These are phyloP conservation scores for Didymella segeticola DNA, from an alignment of 2,329 filamentous ascomycete genomes.

Conservation along the genomic window DNA sequence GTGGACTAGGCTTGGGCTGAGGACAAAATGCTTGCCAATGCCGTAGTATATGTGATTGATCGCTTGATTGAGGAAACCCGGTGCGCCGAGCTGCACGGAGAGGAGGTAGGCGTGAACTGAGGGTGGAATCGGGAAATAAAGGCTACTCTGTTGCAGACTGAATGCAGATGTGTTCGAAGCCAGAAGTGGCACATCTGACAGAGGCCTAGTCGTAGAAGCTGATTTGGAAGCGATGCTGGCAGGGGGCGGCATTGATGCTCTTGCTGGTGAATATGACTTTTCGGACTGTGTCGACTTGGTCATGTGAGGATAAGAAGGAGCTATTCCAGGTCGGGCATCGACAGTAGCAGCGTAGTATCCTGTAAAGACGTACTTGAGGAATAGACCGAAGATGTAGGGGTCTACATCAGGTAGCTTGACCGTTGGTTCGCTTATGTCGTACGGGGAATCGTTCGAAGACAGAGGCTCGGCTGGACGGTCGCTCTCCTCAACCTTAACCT, in stretches of 20 bases:
- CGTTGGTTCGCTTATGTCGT: not conserved
- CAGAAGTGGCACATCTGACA: not conserved
- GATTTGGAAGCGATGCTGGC: not conserved
- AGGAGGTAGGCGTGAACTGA: conserved; percentile 28
- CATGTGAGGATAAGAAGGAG: not conserved
- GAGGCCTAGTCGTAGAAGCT: not conserved
- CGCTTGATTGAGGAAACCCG: conserved; percentile 24
- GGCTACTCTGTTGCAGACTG: not conserved
- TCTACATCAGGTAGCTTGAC: conserved; percentile 13
- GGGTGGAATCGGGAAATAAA: not conserved
- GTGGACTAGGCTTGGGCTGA: conserved; percentile 21
- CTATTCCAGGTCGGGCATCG: not conserved
- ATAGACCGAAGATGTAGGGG: conserved; percentile 26
- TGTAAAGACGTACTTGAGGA: conserved; percentile 31
- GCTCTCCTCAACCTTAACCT: not conserved
- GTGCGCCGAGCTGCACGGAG: conserved; percentile 17
- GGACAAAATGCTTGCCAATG: conserved; percentile 17
- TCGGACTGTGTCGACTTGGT: not conserved
- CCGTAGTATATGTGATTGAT: conserved; percentile 16
- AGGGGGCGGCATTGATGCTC: not conserved
- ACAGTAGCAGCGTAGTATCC: conserved; percentile 22
- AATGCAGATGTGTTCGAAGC: not conserved
- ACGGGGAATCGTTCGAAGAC: no score
- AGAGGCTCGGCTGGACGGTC: not conserved
- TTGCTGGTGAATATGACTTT: not conserved